Evolutionary conservation across 2,329 filamentous ascomycete species (phyloP).

Genomic region (Sarocladium brachiariae): DNA sequence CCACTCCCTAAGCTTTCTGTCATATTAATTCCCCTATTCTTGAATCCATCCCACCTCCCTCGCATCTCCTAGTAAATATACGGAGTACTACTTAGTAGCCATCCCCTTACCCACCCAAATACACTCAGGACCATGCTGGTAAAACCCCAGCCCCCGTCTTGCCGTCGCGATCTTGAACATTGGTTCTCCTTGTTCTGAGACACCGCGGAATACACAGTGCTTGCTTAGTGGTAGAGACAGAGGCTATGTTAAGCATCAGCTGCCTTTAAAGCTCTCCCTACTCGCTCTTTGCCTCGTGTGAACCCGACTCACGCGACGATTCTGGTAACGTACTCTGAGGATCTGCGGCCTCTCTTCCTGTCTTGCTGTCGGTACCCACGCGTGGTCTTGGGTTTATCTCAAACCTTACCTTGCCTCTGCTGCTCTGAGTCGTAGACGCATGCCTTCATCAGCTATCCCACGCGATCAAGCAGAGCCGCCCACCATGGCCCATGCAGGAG

Average conservation of each 20-base stretch:
- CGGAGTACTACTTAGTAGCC: too few species aligned
- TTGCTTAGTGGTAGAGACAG: constrained; percentile 5
- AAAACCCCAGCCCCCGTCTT: neutral
- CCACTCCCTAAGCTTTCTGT: too few species aligned
- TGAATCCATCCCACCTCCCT: neutral
- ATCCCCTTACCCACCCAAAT: too few species aligned
- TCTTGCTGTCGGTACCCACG: neutral
- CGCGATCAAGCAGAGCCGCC: neutral
- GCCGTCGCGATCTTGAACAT: constrained; percentile 1
- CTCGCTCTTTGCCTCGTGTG: neutral
- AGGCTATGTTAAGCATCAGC: neutral
- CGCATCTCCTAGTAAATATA: neutral
- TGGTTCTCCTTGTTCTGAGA: neutral
- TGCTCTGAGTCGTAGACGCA: neutral
- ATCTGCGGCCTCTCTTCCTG: neutral
- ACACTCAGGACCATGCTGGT: neutral
- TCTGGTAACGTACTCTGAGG: neutral
- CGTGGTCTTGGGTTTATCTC: constrained; percentile 2
- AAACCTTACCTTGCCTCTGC: neutral
- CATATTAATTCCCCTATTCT: neutral
- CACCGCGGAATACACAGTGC: neutral
- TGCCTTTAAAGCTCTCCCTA: neutral
- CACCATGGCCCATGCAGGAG: constrained; percentile 1
- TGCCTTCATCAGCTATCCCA: neutral
- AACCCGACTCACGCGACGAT: neutral